Evolutionary conservation across 345 rosid genomes (phyloP).

Genomic region (Pistacia vera): DNA sequence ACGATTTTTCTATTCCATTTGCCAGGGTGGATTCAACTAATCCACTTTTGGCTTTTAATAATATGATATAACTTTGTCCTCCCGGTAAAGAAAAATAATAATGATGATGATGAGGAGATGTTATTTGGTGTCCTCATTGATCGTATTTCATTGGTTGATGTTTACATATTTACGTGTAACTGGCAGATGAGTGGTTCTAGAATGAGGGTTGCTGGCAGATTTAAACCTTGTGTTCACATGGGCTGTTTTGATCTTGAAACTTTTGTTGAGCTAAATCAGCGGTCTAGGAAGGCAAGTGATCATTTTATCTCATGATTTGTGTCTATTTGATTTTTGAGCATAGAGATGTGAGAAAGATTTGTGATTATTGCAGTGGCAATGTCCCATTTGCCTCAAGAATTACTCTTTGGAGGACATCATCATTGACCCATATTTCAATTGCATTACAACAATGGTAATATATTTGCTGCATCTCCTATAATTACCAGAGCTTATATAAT

Average conservation of each 20-base stretch:
- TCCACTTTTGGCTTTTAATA: neutral
- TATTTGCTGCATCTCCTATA: neutral
- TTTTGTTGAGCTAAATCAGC: conserved; percentile 34
- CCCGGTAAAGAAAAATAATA: neutral
- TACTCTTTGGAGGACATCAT: conserved; percentile 34
- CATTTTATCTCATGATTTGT: neutral
- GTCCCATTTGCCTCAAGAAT: conserved; percentile 40
- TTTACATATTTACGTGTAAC: neutral
- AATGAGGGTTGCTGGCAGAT: conserved; percentile 40
- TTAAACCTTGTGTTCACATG: conserved; percentile 34
- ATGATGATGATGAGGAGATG: neutral
- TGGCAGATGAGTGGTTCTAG: conserved; percentile 41
- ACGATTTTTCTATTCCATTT: neutral
- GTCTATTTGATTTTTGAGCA: neutral
- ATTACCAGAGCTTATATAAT: neutral
- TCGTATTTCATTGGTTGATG: neutral
- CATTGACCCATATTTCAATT: conserved; percentile 35
- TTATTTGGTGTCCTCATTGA: conserved; percentile 6
- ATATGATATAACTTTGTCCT: neutral
- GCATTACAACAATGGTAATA: conserved; percentile 32
- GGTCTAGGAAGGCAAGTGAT: conserved; percentile 36
- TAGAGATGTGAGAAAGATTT: conserved; percentile 1
- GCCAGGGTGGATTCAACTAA: neutral
- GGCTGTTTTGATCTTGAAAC: conserved; percentile 43
- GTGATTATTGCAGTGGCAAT: conserved; percentile 39